Evolutionary conservation across 441 rosid genomes (phyloP).

Genomic region (Eruca vesicaria): DNA sequence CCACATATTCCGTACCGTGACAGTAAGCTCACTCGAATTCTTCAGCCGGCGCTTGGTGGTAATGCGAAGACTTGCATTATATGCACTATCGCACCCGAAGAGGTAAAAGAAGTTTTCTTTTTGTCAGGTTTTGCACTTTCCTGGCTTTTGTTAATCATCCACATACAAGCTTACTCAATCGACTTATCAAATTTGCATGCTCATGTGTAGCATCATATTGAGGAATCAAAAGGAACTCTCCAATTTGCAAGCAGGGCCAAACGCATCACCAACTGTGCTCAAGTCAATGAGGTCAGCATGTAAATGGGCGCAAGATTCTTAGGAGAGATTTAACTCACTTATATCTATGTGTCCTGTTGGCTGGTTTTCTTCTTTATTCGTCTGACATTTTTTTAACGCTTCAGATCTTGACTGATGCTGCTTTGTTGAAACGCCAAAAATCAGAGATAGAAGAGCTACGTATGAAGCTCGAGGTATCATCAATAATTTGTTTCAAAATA

Average conservation of each 20-base stretch:
- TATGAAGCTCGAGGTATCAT: slow-evolving; percentile 74
- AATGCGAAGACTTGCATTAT: slow-evolving; percentile 93
- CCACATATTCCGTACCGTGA: slow-evolving; percentile 96
- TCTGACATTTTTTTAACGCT: slow-evolving; percentile 32
- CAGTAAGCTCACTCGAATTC: slow-evolving; percentile 92
- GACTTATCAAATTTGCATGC: slow-evolving; percentile 8
- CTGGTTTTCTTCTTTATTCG: slow-evolving; percentile 4
- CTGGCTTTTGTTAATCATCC: not conserved
- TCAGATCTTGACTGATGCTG: slow-evolving; percentile 94
- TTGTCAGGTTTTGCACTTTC: not conserved
- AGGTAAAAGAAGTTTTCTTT: slow-evolving; percentile 42
- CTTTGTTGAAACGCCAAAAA: slow-evolving; percentile 85
- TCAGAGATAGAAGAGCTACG: slow-evolving; percentile 91
- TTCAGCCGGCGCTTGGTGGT: slow-evolving; percentile 96
- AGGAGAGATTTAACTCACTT: not conserved
- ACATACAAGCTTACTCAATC: not conserved
- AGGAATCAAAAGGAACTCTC: slow-evolving; percentile 92
- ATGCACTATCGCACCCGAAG: slow-evolving; percentile 93
- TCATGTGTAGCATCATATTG: slow-evolving; percentile 66
- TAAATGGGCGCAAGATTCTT: not conserved
- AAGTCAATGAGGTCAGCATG: slow-evolving; percentile 82
- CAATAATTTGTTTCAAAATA: not conserved
- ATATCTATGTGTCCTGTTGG: not conserved
- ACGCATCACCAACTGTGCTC: slow-evolving; percentile 86
- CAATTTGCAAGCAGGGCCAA: slow-evolving; percentile 97